phyloP scores from a whole-genome alignment of 352 stramenopile genomes.

The Phytophthora europaea region DNA sequence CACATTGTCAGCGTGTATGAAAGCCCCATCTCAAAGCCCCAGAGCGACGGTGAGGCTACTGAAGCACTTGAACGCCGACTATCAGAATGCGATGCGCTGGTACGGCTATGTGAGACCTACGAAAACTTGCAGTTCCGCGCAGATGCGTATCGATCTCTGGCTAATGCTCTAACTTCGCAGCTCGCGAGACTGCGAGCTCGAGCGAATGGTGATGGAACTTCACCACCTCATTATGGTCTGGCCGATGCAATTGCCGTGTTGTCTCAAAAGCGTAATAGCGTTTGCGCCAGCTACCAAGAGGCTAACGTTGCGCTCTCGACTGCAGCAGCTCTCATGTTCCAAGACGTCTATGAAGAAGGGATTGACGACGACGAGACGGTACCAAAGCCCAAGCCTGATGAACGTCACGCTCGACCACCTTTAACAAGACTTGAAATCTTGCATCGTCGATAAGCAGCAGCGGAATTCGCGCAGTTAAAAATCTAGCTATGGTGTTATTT shows the following conservation, averaged over 20 bases:
- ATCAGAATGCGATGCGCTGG: conserved; percentile 57
- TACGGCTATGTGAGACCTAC: conserved; percentile 57
- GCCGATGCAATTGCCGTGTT: conserved; percentile 59
- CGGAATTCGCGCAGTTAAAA: neutral
- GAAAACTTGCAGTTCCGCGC: conserved; percentile 44
- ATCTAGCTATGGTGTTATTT: neutral
- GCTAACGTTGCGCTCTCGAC: conserved; percentile 35
- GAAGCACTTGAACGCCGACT: conserved; percentile 47
- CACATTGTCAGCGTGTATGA: conserved; percentile 66
- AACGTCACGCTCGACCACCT: conserved; percentile 29
- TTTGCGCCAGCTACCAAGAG: conserved; percentile 53
- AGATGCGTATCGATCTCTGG: conserved; percentile 61
- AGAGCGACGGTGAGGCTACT: conserved; percentile 23
- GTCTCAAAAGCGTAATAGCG: conserved; percentile 50
- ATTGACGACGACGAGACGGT: conserved; percentile 11
- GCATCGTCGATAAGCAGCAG: conserved; percentile 18
- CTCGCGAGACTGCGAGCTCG: conserved; percentile 46
- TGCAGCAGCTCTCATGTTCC: conserved; percentile 29
- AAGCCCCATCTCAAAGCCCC: conserved; percentile 35
- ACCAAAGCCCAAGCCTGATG: conserved; percentile 29
- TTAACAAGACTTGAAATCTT: conserved; percentile 43
- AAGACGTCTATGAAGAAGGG: conserved; percentile 23
- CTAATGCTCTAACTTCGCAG: conserved; percentile 67
- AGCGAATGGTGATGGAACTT: conserved; percentile 23
- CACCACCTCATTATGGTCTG: conserved; percentile 39